Percentiles rank a stretch among this genome's conserved stretches.
These are phyloP conservation scores for Microcyclosporella mali DNA, from an alignment of 2,329 filamentous ascomycete genomes.

Conservation along the genomic window DNA sequence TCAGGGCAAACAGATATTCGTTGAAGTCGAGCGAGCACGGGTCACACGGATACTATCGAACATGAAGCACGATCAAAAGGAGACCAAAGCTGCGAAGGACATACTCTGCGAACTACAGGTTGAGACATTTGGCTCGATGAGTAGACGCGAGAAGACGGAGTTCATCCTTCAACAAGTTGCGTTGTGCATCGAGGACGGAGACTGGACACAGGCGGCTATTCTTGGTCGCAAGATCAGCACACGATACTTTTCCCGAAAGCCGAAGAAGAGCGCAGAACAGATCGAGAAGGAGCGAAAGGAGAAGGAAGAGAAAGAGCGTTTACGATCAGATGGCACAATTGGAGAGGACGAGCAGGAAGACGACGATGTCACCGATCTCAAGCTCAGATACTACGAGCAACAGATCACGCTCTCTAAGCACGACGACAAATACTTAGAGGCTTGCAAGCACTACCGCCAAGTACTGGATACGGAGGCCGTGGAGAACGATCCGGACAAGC, in stretches of 20 bases:
- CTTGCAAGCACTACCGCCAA: conserved; percentile 96
- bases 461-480: conserved; percentile 94
- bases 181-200: conserved; percentile 88
- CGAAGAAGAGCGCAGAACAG: conserved; percentile 83
- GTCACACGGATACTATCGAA: conserved; percentile 92
- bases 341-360: conserved; percentile 69
- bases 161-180: conserved; percentile 94
- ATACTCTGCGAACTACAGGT: conserved; percentile 96
- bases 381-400: conserved; percentile 93
- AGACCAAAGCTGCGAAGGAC: conserved; percentile 82
- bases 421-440: conserved; percentile 93
- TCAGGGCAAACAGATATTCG: conserved; percentile 65
- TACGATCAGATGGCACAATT: conserved; percentile 42
- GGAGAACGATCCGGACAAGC: conserved; percentile 78
- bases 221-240: conserved; percentile 96
- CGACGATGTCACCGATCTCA: conserved; percentile 92
- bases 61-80: conserved; percentile 94
- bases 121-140: conserved; percentile 98
- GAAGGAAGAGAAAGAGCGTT: conserved; percentile 74
- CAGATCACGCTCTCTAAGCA: conserved; percentile 95
- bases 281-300: conserved; percentile 86
- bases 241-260: conserved; percentile 80
- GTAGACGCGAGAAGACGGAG: conserved; percentile 92
- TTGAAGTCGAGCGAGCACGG: conserved; percentile 94
- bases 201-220: conserved; percentile 94